Evolutionary conservation across 2,329 filamentous ascomycete species (phyloP).

Genomic region (Aspergillus sp.): DNA sequence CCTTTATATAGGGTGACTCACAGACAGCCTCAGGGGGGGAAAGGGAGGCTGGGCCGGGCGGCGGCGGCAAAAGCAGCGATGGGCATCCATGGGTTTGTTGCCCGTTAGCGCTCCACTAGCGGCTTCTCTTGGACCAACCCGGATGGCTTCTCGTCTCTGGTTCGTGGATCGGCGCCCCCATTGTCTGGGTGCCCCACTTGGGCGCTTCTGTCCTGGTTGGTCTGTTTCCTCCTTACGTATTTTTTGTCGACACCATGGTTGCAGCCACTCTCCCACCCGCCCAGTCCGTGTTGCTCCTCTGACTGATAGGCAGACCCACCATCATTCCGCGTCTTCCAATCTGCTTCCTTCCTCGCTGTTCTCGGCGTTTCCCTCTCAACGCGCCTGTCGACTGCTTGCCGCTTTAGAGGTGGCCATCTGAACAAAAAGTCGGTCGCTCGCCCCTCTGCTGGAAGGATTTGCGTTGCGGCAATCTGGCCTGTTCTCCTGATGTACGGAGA

Average conservation of each 20-base stretch:
- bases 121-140: slow-evolving; percentile 23
- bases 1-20: slow-evolving; percentile 43
- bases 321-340: slow-evolving; percentile 26
- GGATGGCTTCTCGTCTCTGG: slow-evolving; percentile 21
- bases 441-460: slow-evolving; percentile 4
- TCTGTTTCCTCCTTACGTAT: slow-evolving; percentile 10
- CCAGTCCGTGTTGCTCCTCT: slow-evolving; percentile 31
- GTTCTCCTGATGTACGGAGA: slow-evolving; percentile 4
- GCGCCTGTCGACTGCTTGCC: slow-evolving; percentile 28
- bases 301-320: slow-evolving; percentile 23
- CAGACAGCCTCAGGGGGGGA: slow-evolving; percentile 35
- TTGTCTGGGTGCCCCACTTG: slow-evolving; percentile 18
- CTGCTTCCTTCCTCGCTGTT: slow-evolving; percentile 8
- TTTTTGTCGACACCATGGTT: slow-evolving; percentile 28
- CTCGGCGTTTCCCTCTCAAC: slow-evolving; percentile 28
- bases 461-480: slow-evolving; percentile 11
- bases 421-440: slow-evolving; percentile 31
- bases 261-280: slow-evolving; percentile 22
- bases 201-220: slow-evolving; percentile 17
- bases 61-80: slow-evolving; percentile 40
- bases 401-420: slow-evolving; percentile 34
- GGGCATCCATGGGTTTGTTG: slow-evolving; percentile 25
- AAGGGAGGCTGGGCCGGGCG: slow-evolving; percentile 28
- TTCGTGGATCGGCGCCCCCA: slow-evolving; percentile 18
- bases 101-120: slow-evolving; percentile 22